A percentile compares a stretch with the other conserved stretches of the same genome.
Evolutionary conservation across 2,329 filamentous ascomycete species (phyloP).

Genomic region (Exophiala sideris): DNA sequence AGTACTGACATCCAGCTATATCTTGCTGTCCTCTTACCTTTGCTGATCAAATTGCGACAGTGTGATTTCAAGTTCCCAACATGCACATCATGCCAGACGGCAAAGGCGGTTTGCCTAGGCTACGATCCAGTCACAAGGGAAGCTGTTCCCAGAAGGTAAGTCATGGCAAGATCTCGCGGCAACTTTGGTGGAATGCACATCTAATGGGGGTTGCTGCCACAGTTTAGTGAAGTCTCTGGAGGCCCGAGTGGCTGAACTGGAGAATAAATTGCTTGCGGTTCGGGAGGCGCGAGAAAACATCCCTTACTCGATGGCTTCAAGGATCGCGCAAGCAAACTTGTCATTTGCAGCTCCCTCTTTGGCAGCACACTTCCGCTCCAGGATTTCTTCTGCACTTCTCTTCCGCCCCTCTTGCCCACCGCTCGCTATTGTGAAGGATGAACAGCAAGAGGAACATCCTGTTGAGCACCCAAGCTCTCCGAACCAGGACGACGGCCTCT

Average conservation of each 20-base stretch:
- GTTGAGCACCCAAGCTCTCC: background rate
- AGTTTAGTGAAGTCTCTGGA: constrained; percentile 1
- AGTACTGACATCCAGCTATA: background rate
- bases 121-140: constrained; percentile 1
- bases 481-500: background rate
- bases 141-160: constrained; percentile 1
- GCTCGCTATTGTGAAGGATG: constrained; percentile 1
- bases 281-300: background rate
- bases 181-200: background rate
- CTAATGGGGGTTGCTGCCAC: background rate
- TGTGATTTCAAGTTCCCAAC: constrained; percentile 1
- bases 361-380: background rate
- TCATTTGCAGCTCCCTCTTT: background rate
- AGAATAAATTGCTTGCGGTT: background rate
- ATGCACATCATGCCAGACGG: background rate
- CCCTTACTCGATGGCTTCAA: constrained; percentile 1
- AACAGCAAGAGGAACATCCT: background rate
- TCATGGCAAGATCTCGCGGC: background rate
- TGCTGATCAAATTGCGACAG: background rate
- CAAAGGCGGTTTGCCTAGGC: background rate
- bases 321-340: background rate
- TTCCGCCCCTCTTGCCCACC: constrained; percentile 14
- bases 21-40: background rate
- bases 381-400: background rate
- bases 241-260: background rate